These are phyloP conservation scores for Fusarium papillatum DNA, from an alignment of 2,329 filamentous ascomycete genomes.

Conservation along the genomic window DNA sequence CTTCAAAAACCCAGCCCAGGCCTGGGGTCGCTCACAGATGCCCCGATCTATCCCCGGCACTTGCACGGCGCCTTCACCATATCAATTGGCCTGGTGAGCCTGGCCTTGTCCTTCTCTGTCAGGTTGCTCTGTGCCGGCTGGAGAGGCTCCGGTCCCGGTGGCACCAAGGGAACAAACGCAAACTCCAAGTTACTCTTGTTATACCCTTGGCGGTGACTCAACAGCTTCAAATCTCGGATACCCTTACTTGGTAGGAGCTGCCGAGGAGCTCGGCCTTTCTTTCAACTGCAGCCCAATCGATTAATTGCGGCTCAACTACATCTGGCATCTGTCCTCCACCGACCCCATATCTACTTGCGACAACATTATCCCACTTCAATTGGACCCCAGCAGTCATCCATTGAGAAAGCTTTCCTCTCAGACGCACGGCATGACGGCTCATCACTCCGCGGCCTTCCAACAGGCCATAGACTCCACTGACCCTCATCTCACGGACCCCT, in stretches of 20 bases:
- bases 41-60: slow-evolving; percentile 10
- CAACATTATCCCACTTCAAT: slow-evolving; percentile 2
- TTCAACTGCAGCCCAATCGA: not conserved
- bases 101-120: not conserved
- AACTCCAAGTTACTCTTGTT: slow-evolving; percentile 30
- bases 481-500: slow-evolving; percentile 75
- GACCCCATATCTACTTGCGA: slow-evolving; percentile 2
- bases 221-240: slow-evolving; percentile 27
- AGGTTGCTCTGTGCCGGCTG: not conserved
- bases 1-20: slow-evolving; percentile 28
- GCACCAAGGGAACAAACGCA: slow-evolving; percentile 12
- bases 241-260: slow-evolving; percentile 5
- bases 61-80: slow-evolving; percentile 1
- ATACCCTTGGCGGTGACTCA: slow-evolving; percentile 33
- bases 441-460: slow-evolving; percentile 30
- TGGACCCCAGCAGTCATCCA: not conserved
- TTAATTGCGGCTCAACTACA: slow-evolving; percentile 1
- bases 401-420: slow-evolving; percentile 10
- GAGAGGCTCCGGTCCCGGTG: slow-evolving; percentile 9
- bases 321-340: not conserved
- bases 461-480: slow-evolving; percentile 47
- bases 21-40: slow-evolving; percentile 24
- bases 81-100: slow-evolving; percentile 8
- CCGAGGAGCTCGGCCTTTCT: slow-evolving; percentile 3
- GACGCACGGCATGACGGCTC: slow-evolving; percentile 41